A percentile compares a stretch with the other conserved stretches of the same genome.
phyloP scores from a whole-genome alignment of 2,329 filamentous ascomycete genomes.

The Chaetomium globosum region DNA sequence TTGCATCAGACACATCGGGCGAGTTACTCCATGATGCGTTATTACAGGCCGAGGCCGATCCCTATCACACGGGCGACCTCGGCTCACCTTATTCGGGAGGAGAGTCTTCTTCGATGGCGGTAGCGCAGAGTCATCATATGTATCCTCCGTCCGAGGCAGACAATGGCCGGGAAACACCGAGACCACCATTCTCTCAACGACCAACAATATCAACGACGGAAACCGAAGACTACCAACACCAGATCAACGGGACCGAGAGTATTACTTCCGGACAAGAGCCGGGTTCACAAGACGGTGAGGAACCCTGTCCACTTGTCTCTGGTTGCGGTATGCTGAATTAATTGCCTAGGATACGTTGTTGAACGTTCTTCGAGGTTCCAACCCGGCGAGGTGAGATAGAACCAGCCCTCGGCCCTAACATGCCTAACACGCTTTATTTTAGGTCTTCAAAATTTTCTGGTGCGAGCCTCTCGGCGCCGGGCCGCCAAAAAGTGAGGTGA shows the following conservation, averaged over 20 bases:
- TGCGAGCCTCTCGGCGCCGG: conserved; percentile 52
- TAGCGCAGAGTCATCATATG: not conserved
- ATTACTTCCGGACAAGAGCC: not conserved
- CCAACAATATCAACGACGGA: not conserved
- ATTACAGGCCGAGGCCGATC: not conserved
- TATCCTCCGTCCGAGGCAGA: not conserved
- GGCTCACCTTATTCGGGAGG: not conserved
- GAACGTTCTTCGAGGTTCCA: conserved; percentile 46
- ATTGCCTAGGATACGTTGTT: conserved; percentile 45
- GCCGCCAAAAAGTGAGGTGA: conserved; percentile 30
- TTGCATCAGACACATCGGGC: not conserved
- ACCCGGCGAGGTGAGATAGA: conserved; percentile 46
- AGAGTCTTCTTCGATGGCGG: not conserved
- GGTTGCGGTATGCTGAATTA: conserved; percentile 10
- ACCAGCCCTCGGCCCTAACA: not conserved
- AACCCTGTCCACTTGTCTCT: not conserved
- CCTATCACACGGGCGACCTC: conserved; percentile 15
- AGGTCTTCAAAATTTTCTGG: conserved; percentile 61
- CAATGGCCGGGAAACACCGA: conserved; percentile 17
- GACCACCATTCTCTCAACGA: not conserved
- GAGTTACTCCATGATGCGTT: conserved; percentile 1
- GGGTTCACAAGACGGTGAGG: conserved; percentile 45
- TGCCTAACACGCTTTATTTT: conserved; percentile 2
- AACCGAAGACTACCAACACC: not conserved
- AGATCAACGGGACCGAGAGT: not conserved